Percentiles rank a stretch among this genome's conserved stretches.
phyloP scores from a whole-genome alignment of 2,329 filamentous ascomycete genomes.

The Sporothrix protearum region DNA sequence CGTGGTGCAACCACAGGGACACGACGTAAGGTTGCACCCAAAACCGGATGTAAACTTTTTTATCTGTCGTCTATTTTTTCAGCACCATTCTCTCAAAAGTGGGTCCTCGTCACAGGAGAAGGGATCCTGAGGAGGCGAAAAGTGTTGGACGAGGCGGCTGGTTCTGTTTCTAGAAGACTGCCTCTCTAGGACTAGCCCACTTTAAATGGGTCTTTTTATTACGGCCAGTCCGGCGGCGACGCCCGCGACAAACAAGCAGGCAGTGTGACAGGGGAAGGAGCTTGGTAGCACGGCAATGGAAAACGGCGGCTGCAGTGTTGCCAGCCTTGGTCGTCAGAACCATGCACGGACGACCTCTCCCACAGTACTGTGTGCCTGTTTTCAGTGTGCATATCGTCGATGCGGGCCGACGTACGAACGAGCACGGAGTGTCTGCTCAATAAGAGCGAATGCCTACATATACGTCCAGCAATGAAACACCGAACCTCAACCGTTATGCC shows the following conservation, averaged over 20 bases:
- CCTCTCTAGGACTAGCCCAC: constrained; percentile 7
- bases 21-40: not conserved
- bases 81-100: not conserved
- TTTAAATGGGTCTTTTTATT: not conserved
- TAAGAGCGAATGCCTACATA: not conserved
- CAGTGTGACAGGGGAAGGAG: too few species aligned
- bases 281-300: too few species aligned
- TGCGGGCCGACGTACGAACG: not conserved
- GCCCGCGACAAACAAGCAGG: not conserved
- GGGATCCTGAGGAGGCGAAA: not conserved
- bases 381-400: not conserved
- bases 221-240: constrained; percentile 22
- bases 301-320: not conserved
- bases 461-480: not conserved
- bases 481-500: not conserved
- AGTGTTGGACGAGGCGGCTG: not conserved
- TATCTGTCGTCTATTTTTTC: not conserved
- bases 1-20: not conserved
- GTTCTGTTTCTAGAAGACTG: constrained; percentile 27
- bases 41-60: not conserved
- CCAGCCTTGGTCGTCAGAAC: not conserved
- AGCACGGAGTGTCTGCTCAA: not conserved
- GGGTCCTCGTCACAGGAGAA: not conserved
- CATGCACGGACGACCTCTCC: not conserved
- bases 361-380: not conserved